These are phyloP conservation scores for Zymoseptoria crescenta DNA, from an alignment of 2,329 filamentous ascomycete species.

Conservation along the genomic window DNA sequence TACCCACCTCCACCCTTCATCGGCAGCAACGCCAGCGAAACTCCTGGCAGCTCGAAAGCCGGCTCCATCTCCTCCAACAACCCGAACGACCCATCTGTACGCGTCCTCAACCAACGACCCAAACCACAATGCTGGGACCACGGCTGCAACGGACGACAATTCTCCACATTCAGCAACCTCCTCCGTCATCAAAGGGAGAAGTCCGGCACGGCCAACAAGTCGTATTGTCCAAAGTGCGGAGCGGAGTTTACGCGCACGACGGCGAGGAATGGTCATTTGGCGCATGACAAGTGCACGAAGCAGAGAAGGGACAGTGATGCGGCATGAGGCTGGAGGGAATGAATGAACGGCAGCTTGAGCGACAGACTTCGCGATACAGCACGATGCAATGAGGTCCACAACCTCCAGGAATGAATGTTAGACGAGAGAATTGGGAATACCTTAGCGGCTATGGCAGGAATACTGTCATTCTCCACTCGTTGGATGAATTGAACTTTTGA, in stretches of 20 bases:
- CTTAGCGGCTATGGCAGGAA: not conserved
- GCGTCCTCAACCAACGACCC: constrained; percentile 43
- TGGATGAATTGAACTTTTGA: not conserved
- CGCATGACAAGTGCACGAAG: constrained; percentile 83
- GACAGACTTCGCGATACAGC: not conserved
- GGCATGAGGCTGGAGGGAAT: not conserved
- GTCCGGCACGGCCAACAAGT: constrained; percentile 81
- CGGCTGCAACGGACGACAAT: constrained; percentile 89
- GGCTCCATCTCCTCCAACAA: constrained; percentile 17
- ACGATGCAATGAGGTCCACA: not conserved
- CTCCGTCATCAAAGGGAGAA: constrained; percentile 90
- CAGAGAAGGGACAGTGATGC: constrained; percentile 28
- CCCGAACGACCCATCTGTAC: constrained; percentile 10
- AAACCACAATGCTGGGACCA: constrained; percentile 97
- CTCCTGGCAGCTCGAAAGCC: constrained; percentile 2
- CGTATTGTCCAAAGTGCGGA: constrained; percentile 81
- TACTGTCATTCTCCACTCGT: not conserved
- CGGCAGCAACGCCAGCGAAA: constrained; percentile 18
- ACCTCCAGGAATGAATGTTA: not conserved
- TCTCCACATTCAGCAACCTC: constrained; percentile 93
- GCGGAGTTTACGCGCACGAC: constrained; percentile 87
- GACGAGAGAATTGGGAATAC: not conserved
- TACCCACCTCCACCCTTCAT: constrained; percentile 21
- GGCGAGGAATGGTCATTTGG: constrained; percentile 78
- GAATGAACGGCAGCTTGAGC: not conserved